Evolutionary conservation across 108 stramenopile genomes (phyloP).

Genomic region (Nitzschia sp.): DNA sequence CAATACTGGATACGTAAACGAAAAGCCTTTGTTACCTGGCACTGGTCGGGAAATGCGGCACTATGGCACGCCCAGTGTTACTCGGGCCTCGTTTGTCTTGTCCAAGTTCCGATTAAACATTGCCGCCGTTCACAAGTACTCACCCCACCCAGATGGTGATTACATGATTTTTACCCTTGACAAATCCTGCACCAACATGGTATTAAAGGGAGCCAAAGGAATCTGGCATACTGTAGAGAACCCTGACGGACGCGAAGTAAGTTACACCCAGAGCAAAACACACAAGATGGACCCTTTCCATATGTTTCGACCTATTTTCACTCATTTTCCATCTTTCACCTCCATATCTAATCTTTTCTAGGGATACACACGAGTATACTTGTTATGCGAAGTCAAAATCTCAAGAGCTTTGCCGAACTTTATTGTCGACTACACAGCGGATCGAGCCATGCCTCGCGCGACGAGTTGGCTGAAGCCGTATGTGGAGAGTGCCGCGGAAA

Average conservation of each 20-base stretch:
- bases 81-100: conserved; percentile 74
- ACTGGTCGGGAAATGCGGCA: conserved; percentile 68
- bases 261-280: no score
- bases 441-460: conserved; percentile 86
- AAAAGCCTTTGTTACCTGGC: conserved; percentile 64
- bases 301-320: background rate
- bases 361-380: conserved; percentile 77
- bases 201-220: conserved; percentile 82
- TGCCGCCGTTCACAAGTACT: conserved; percentile 84
- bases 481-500: conserved; percentile 62
- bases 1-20: conserved; percentile 58
- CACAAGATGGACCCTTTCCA: no score
- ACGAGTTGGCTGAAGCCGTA: conserved; percentile 84
- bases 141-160: conserved; percentile 78
- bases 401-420: conserved; percentile 74
- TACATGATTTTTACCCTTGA: conserved; percentile 89
- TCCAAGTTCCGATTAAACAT: conserved; percentile 86
- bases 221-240: conserved; percentile 85
- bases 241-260: conserved; percentile 66
- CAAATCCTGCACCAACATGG: conserved; percentile 77
- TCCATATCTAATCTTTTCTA: background rate
- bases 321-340: background rate
- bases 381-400: conserved; percentile 77
- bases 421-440: conserved; percentile 86
- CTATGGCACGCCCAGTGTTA: conserved; percentile 75